Percentiles rank a stretch among this genome's conserved stretches.
Evolutionary conservation across 768 basidiomycete genomes (phyloP).

Genomic region (Fomitopsis pulvina): DNA sequence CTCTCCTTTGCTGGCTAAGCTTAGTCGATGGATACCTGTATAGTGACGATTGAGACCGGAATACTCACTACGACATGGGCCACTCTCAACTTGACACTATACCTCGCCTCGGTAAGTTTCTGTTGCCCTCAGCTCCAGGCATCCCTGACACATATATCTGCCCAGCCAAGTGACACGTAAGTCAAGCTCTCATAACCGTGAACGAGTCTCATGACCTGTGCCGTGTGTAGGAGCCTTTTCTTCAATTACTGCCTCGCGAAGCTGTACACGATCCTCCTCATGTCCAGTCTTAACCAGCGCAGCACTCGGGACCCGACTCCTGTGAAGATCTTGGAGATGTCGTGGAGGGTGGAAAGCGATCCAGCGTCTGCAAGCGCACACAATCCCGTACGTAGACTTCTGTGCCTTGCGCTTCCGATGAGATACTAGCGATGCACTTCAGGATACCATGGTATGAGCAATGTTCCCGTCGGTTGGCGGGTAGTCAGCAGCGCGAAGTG

Average conservation of each 20-base stretch:
- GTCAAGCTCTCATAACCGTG: background rate
- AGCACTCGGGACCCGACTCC: conserved; percentile 15
- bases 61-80: conserved; percentile 24
- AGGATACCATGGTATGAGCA: too few relatives aligned
- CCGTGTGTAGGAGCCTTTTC: conserved; percentile 16
- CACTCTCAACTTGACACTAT: conserved; percentile 22
- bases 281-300: conserved; percentile 28
- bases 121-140: too few relatives aligned
- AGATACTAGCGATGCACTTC: too few relatives aligned
- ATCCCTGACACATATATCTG: background rate
- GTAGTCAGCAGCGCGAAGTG: too few relatives aligned
- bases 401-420: too few relatives aligned
- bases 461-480: too few relatives aligned
- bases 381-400: background rate
- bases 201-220: too few relatives aligned
- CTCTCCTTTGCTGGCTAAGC: background rate
- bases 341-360: background rate
- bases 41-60: conserved; percentile 29
- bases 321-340: background rate
- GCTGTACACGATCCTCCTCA: conserved; percentile 28
- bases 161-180: background rate
- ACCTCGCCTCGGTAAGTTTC: conserved; percentile 18
- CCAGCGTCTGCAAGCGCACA: background rate
- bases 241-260: conserved; percentile 28
- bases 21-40: background rate